Evolutionary conservation across 352 stramenopile genomes (phyloP).

Genomic region (Phytophthora citrophthora): DNA sequence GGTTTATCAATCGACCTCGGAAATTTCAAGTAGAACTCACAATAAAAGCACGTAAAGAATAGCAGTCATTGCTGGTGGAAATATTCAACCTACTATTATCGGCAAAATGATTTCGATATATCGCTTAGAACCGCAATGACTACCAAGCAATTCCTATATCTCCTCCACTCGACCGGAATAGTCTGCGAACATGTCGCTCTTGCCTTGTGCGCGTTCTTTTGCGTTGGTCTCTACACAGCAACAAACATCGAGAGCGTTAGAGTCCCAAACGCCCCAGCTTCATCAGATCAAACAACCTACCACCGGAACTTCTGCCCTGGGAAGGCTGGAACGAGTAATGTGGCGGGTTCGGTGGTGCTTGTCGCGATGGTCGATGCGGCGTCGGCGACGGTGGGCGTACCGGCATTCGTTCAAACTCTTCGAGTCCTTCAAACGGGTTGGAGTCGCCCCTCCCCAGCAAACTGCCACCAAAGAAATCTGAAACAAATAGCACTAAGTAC

Average conservation of each 20-base stretch:
- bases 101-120: neutral
- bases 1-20: no score
- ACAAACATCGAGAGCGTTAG: slow-evolving; percentile 1
- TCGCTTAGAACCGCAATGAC: neutral
- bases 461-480: slow-evolving; percentile 68
- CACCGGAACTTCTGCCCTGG: slow-evolving; percentile 33
- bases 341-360: slow-evolving; percentile 58
- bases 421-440: slow-evolving; percentile 67
- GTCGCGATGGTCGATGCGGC: slow-evolving; percentile 46
- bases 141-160: slow-evolving; percentile 43
- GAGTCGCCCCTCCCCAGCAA: slow-evolving; percentile 40
- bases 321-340: slow-evolving; percentile 83
- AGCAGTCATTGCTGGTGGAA: no score
- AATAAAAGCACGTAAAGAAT: no score
- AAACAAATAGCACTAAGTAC: slow-evolving; percentile 3
- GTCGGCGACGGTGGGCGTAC: slow-evolving; percentile 48
- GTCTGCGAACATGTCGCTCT: slow-evolving; percentile 74
- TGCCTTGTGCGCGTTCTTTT: slow-evolving; percentile 47
- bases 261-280: neutral
- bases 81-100: no score
- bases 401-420: slow-evolving; percentile 76
- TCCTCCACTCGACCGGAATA: slow-evolving; percentile 76
- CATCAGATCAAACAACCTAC: slow-evolving; percentile 17
- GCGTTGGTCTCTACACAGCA: slow-evolving; percentile 23
- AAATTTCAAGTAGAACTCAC: no score